phyloP scores from a whole-genome alignment of 306 rosid genomes.

The Potentilla sterilis region DNA sequence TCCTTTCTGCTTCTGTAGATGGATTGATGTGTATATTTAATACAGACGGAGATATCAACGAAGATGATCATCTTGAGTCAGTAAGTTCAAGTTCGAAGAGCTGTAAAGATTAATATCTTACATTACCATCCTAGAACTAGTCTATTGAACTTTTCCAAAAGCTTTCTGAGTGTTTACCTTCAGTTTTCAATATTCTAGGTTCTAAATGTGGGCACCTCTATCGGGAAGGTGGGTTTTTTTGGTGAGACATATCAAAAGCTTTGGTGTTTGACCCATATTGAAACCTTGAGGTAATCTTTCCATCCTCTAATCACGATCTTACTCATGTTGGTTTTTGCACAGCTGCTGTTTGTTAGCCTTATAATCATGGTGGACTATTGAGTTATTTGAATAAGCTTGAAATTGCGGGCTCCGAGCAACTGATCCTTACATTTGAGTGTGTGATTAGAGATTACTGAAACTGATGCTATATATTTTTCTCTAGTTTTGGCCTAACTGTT shows the following conservation, averaged over 20 bases:
- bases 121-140: background rate
- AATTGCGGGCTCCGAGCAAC: background rate
- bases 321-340: background rate
- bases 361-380: background rate
- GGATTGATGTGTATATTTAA: constrained; percentile 92
- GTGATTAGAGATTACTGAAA: background rate
- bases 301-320: background rate
- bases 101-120: background rate
- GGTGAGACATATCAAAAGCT: constrained; percentile 79
- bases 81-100: constrained; percentile 39
- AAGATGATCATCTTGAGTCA: constrained; percentile 82
- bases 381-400: constrained; percentile 5
- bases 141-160: background rate
- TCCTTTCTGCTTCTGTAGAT: constrained; percentile 88
- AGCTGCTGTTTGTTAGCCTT: background rate
- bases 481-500: constrained; percentile 12
- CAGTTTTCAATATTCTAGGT: constrained; percentile 48
- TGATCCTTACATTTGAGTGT: background rate
- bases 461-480: background rate
- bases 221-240: constrained; percentile 79
- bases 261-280: constrained; percentile 94
- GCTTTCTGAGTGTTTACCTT: constrained; percentile 12
- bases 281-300: constrained; percentile 70
- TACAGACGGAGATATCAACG: constrained; percentile 70
- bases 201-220: constrained; percentile 81